Conservation (phyloP, 768 basidiomycete species). For the Tricholoma furcatifolium region DNA sequence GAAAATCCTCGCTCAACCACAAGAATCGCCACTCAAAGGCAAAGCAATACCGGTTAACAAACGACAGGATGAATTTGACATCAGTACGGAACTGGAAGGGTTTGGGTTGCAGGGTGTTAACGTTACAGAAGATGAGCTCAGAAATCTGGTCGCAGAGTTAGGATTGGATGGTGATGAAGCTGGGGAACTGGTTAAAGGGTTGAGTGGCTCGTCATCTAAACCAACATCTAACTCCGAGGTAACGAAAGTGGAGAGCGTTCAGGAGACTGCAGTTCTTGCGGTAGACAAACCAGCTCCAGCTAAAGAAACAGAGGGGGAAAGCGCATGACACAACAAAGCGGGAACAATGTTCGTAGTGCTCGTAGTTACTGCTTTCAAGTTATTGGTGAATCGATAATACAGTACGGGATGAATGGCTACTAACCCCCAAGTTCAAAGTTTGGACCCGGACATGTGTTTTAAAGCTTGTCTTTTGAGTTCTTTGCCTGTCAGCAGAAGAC, state of each 20-base stretch:
- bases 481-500: conserved; percentile 36
- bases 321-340: neutral
- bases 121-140: conserved; percentile 74
- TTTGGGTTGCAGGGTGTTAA: conserved; percentile 76
- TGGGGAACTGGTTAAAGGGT: conserved; percentile 66
- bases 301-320: neutral
- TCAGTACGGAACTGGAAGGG: conserved; percentile 66
- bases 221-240: neutral
- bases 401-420: neutral
- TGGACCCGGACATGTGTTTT: conserved; percentile 28
- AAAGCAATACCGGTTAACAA: conserved; percentile 54
- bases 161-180: conserved; percentile 79
- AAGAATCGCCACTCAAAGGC: conserved; percentile 42
- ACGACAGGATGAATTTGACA: conserved; percentile 54
- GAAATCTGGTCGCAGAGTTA: conserved; percentile 67
- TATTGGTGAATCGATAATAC: neutral
- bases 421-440: conserved; percentile 23
- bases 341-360: neutral
- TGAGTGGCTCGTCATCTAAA: conserved; percentile 32
- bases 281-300: neutral
- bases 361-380: neutral
- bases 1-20: conserved; percentile 46
- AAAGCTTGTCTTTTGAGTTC: conserved; percentile 4
- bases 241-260: conserved; percentile 1
- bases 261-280: neutral